phyloP scores from a whole-genome alignment of 805 yeast species.

The Candida ulmi region DNA sequence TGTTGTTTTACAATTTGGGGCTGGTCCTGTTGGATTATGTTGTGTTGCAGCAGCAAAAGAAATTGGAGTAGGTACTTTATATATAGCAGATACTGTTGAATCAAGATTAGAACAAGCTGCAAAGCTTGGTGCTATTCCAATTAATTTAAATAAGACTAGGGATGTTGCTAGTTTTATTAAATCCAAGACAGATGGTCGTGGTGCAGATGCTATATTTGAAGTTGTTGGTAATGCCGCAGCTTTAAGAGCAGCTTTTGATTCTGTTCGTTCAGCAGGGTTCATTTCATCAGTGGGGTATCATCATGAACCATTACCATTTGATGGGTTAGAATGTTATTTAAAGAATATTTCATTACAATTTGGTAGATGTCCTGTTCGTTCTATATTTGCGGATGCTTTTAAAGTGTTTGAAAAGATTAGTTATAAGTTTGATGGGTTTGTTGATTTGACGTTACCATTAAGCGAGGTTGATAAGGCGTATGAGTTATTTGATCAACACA shows the following conservation, averaged over 20 bases:
- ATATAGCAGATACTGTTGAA: conserved; percentile 62
- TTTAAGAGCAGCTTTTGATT: conserved; percentile 42
- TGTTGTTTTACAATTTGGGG: conserved; percentile 47
- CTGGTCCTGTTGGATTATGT: conserved; percentile 72
- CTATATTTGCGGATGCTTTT: conserved; percentile 48
- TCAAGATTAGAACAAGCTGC: conserved; percentile 58
- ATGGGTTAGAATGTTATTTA: conserved; percentile 51
- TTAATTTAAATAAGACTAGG: conserved; percentile 32
- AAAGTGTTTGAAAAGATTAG: conserved; percentile 40
- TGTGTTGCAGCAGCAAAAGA: conserved; percentile 65
- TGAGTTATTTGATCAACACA: conserved; percentile 45
- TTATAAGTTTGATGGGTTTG: conserved; percentile 41
- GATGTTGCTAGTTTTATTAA: conserved; percentile 32
- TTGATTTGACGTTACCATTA: conserved; percentile 41
- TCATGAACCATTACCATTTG: conserved; percentile 50
- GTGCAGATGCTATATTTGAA: conserved; percentile 58
- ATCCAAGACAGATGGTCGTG: conserved; percentile 34
- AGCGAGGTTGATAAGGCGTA: conserved; percentile 42
- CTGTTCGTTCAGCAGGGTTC: conserved; percentile 53
- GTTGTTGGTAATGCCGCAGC: conserved; percentile 54
- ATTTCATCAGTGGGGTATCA: conserved; percentile 57
- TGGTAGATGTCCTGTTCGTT: conserved; percentile 60
- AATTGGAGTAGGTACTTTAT: conserved; percentile 61
- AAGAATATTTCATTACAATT: conserved; percentile 53
- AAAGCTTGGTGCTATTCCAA: conserved; percentile 44